phyloP scores from a whole-genome alignment of 164 flowering plant genomes.

The Akebia trifoliata region DNA sequence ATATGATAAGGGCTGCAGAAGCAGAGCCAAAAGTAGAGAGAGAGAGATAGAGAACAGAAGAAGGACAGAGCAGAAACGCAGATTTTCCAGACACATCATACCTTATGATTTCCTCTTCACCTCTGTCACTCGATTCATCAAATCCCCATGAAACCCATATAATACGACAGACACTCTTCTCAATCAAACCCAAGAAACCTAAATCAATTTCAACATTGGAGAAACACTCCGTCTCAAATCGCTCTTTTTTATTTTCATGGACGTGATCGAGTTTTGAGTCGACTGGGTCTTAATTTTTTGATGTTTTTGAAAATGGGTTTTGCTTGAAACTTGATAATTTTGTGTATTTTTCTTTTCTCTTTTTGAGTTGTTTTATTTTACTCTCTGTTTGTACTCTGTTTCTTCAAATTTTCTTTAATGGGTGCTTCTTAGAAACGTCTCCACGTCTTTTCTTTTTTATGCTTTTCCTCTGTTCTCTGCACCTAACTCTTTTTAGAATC shows the following conservation, averaged over 20 bases:
- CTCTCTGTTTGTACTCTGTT: too few relatives aligned
- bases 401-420: background rate
- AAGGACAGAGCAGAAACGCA: conserved; percentile 22
- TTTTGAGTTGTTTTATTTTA: too few relatives aligned
- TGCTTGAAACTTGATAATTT: background rate
- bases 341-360: background rate
- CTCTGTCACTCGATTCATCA: conserved; percentile 40
- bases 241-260: background rate
- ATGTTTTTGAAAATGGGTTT: background rate
- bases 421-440: background rate
- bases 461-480: background rate
- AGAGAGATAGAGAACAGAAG: conserved; percentile 10
- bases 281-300: background rate
- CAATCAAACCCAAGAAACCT: background rate
- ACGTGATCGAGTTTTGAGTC: background rate
- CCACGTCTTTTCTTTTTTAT: background rate
- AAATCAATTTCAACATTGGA: background rate
- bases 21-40: conserved; percentile 17
- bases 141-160: conserved; percentile 31
- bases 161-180: conserved; percentile 3
- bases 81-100: conserved; percentile 19
- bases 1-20: conserved; percentile 25
- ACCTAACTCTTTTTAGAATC: background rate
- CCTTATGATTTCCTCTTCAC: conserved; percentile 19
- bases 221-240: background rate